Conservation (phyloP, 768 basidiomycete genomes). For the Coprinellus micaceus region DNA sequence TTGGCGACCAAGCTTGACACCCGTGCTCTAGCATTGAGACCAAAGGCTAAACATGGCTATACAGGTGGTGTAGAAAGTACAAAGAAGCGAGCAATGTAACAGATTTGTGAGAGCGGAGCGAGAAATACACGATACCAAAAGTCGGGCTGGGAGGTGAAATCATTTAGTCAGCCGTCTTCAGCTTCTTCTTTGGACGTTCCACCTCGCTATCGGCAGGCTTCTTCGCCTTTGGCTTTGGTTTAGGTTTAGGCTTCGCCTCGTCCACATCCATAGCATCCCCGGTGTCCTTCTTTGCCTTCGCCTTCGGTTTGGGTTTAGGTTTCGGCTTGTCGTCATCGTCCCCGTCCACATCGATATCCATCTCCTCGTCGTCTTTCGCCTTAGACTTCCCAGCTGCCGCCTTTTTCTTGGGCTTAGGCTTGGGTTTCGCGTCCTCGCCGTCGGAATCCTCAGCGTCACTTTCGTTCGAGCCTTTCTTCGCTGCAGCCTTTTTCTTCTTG, state of each 20-base stretch:
- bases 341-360: constrained; percentile 37
- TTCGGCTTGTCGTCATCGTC: constrained; percentile 34
- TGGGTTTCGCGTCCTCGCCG: constrained; percentile 37
- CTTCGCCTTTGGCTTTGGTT: constrained; percentile 37
- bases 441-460: constrained; percentile 48
- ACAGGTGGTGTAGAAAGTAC: no score
- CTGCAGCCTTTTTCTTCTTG: constrained; percentile 32
- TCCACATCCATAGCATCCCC: constrained; percentile 50
- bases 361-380: constrained; percentile 42
- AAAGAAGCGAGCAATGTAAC: no score
- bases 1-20: no score
- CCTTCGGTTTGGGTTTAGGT: constrained; percentile 43
- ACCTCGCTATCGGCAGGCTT: constrained; percentile 30
- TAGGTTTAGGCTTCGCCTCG: constrained; percentile 36
- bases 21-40: no score
- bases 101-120: neutral
- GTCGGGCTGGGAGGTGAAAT: constrained; percentile 8
- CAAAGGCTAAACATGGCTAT: no score
- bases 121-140: neutral
- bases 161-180: constrained; percentile 41
- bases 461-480: constrained; percentile 40
- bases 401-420: constrained; percentile 33
- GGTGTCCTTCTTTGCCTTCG: constrained; percentile 33
- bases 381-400: constrained; percentile 18
- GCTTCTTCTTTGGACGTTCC: constrained; percentile 74